A percentile compares a stretch with the other conserved stretches of the same genome.
These are phyloP conservation scores for Solanum tarapatanum DNA, from an alignment of 257 asterid species.

Conservation along the genomic window DNA sequence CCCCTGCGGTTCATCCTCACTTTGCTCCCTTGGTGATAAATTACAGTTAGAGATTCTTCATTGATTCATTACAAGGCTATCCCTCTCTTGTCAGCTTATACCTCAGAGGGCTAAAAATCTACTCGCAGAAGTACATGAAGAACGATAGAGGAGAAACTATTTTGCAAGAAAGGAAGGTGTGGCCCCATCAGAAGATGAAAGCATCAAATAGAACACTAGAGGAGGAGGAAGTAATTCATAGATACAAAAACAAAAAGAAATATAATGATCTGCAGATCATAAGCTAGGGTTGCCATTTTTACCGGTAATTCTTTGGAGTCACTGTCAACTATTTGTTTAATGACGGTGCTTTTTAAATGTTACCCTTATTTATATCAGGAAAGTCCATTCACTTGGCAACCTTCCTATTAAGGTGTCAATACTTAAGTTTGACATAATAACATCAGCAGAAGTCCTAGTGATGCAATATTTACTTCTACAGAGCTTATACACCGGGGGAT, in stretches of 20 bases:
- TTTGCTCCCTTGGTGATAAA: neutral
- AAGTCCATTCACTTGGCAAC: neutral
- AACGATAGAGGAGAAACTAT: neutral
- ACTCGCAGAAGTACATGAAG: neutral
- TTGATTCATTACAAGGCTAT: neutral
- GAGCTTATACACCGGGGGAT: neutral
- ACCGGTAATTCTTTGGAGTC: neutral
- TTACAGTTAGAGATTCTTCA: neutral
- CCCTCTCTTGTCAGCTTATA: neutral
- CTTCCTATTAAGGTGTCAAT: neutral
- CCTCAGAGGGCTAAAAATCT: neutral
- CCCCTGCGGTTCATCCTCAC: neutral
- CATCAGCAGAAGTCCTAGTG: neutral
- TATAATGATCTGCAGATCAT: neutral
- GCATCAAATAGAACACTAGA: neutral
- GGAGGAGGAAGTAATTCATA: neutral
- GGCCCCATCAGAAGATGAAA: neutral
- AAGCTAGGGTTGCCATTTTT: neutral
- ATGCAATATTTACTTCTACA: neutral
- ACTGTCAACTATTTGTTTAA: neutral
- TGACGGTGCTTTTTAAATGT: neutral
- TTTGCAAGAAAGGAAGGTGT: neutral
- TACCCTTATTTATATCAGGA: neutral
- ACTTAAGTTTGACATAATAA: neutral
- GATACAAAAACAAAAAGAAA: neutral